phyloP scores from a whole-genome alignment of 2,329 filamentous ascomycete genomes.

The Davidsoniella neocaledoniae region DNA sequence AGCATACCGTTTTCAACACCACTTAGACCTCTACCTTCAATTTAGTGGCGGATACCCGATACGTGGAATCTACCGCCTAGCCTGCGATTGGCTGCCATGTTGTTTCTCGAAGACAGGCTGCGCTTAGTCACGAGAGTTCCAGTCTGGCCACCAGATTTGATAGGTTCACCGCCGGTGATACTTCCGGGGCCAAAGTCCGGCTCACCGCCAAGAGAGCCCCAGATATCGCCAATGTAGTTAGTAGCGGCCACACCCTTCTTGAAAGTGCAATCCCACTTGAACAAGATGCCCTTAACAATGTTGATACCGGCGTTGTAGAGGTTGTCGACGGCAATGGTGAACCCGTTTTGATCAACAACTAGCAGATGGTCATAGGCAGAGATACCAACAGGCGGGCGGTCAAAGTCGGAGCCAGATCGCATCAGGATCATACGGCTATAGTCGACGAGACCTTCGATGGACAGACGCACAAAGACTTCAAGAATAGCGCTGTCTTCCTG shows the following conservation, averaged over 20 bases:
- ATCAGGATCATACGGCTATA: conserved; percentile 51
- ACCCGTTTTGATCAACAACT: conserved; percentile 44
- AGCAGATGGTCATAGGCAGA: conserved; percentile 43
- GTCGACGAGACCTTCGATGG: conserved; percentile 40
- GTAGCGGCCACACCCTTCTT: conserved; percentile 35
- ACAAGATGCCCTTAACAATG: conserved; percentile 46
- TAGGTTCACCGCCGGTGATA: conserved; percentile 22
- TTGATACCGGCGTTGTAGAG: conserved; percentile 48
- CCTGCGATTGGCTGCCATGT: too few relatives aligned
- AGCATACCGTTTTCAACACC: not conserved
- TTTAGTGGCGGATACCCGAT: too few relatives aligned
- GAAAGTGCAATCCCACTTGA: conserved; percentile 43
- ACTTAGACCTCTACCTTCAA: too few relatives aligned
- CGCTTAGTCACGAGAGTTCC: not conserved
- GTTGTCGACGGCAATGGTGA: conserved; percentile 45
- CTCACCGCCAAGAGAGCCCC: conserved; percentile 47
- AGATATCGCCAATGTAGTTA: conserved; percentile 58
- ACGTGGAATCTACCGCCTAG: too few relatives aligned
- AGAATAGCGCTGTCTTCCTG: conserved; percentile 59
- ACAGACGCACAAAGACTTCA: conserved; percentile 45
- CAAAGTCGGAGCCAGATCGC: conserved; percentile 53
- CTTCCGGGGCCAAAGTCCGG: conserved; percentile 48
- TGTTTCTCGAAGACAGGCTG: too few relatives aligned
- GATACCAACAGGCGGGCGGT: conserved; percentile 44
- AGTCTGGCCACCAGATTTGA: conserved; percentile 15